A percentile compares a stretch with the other conserved stretches of the same genome.
Evolutionary conservation across 2,329 filamentous ascomycete genomes (phyloP).

Genomic region (Ramularia endophylla): DNA sequence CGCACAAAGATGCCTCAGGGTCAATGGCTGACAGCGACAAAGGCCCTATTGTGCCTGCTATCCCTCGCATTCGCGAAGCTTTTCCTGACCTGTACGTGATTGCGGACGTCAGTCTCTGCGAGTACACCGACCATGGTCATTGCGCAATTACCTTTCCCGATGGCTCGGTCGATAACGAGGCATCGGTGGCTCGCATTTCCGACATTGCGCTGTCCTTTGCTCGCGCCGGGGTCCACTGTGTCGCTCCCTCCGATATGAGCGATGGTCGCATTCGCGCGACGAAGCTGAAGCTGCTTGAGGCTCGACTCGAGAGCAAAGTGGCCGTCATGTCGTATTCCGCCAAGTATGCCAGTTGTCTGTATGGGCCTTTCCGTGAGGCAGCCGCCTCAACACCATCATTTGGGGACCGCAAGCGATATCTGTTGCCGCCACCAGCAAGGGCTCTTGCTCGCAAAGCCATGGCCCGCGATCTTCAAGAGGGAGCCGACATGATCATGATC

Average conservation of each 20-base stretch:
- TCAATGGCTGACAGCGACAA: constrained; percentile 88
- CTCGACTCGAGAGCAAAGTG: constrained; percentile 83
- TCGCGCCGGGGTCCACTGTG: constrained; percentile 93
- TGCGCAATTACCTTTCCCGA: constrained; percentile 94
- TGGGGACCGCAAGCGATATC: constrained; percentile 94
- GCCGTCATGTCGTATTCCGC: constrained; percentile 97
- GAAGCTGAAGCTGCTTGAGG: constrained; percentile 95
- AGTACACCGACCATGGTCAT: constrained; percentile 97
- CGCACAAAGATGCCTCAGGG: constrained; percentile 86
- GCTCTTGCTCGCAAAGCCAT: constrained; percentile 93
- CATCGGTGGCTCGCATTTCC: constrained; percentile 89
- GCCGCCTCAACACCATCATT: constrained; percentile 87
- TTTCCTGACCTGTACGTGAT: constrained; percentile 91
- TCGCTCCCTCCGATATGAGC: constrained; percentile 98
- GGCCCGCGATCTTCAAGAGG: constrained; percentile 80
- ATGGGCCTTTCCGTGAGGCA: constrained; percentile 95
- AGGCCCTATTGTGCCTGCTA: constrained; percentile 83
- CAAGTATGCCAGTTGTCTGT: constrained; percentile 94
- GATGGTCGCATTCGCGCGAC: constrained; percentile 95
- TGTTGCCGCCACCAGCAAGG: constrained; percentile 85
- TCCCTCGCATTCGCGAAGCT: constrained; percentile 72
- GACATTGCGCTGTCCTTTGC: constrained; percentile 97
- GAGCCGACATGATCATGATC: constrained; percentile 98
- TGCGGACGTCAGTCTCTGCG: constrained; percentile 92
- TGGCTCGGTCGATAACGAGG: constrained; percentile 82